Evolutionary conservation across 2,329 filamentous ascomycete genomes (phyloP), one percentile per base, ranked within the genome.

Genomic region (Clonostachys solani): DNA sequence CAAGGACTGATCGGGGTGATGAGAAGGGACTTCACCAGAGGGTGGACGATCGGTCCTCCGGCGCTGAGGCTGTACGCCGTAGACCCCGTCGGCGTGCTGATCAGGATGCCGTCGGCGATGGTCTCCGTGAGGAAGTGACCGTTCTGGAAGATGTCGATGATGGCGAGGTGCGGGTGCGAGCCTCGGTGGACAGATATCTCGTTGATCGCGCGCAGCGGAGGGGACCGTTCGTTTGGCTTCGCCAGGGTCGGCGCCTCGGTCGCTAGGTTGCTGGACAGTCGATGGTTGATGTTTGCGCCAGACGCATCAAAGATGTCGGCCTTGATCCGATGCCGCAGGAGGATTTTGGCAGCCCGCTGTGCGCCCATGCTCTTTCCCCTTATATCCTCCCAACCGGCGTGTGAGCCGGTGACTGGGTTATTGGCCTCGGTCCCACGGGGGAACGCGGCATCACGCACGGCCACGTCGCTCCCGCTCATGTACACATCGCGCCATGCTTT

Each of bases 11-110:
- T 96, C 19, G 94, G 92, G 0, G 94, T 99, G 48, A 99, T 80
- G 23, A 96, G 81, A 13, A 97, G 77, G 2, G 89, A 89, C 36
- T 89, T 86, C 4, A 97, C 92, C 3, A 96, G 78, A 0, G 94
- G 94, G 63, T 99, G 94, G 38, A 97, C 88, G 56, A 99, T 97
- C 56, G 86, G 89, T 1, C 94, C 94, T 4, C 94, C 94, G 4
- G 87, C 88, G 54, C 87, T 94, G n/a, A 99, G 77, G 49, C 87
- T 94, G 71, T 99, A 99, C 1, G 94, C 94, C 1, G 94, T 99
- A 38, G 89, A 95, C 4, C 94, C 94, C 0, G 94, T 99, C 0
- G 94, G 94, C 0, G 92, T 96, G 52, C 87, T 91, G 49, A 97
- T 84, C 41, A 97, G 86, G 65, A 99, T 95, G 44, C 94, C 94